Evolutionary conservation across 1,284 basidiomycete species (phyloP).

Genomic region (Waitea zeae): DNA sequence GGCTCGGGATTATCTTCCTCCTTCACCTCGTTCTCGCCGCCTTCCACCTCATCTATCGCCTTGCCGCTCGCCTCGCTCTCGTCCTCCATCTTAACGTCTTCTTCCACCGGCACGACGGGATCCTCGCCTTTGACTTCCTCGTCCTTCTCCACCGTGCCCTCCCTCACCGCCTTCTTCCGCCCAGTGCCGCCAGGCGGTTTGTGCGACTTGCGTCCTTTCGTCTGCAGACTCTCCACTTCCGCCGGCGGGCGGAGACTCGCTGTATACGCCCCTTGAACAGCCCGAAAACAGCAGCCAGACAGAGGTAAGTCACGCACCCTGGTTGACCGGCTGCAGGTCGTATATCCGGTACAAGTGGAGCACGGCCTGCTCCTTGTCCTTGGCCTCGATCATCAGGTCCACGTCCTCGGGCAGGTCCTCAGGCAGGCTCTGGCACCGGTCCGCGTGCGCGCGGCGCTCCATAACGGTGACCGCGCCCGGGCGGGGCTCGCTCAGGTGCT

Average conservation of each 20-base stretch:
- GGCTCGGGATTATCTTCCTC: too few relatives aligned
- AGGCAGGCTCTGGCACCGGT: constrained; percentile 57
- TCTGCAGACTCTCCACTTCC: constrained; percentile 2
- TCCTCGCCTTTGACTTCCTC: constrained; percentile 1
- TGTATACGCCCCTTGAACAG: neutral
- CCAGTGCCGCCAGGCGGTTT: constrained; percentile 1
- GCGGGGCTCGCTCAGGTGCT: constrained; percentile 74
- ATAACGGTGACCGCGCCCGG: constrained; percentile 61
- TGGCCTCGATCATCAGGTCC: constrained; percentile 90
- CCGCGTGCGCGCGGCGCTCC: constrained; percentile 75
- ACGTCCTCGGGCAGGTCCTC: constrained; percentile 48
- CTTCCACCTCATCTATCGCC: too few relatives aligned
- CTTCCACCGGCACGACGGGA: neutral
- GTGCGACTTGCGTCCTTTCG: constrained; percentile 3
- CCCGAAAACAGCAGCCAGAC: constrained; percentile 6
- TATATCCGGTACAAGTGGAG: constrained; percentile 75
- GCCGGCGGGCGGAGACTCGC: constrained; percentile 2
- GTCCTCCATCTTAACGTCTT: neutral
- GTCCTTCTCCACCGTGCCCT: neutral
- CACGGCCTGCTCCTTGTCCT: constrained; percentile 89
- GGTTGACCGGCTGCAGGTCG: constrained; percentile 42
- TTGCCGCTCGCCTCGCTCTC: too few relatives aligned
- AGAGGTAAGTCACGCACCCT: constrained; percentile 50
- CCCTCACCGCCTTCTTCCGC: constrained; percentile 1
- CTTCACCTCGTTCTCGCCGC: too few relatives aligned